These are phyloP conservation scores for Blastocystis sp. DNA, from an alignment of 352 stramenopile genomes.

Conservation along the genomic window DNA sequence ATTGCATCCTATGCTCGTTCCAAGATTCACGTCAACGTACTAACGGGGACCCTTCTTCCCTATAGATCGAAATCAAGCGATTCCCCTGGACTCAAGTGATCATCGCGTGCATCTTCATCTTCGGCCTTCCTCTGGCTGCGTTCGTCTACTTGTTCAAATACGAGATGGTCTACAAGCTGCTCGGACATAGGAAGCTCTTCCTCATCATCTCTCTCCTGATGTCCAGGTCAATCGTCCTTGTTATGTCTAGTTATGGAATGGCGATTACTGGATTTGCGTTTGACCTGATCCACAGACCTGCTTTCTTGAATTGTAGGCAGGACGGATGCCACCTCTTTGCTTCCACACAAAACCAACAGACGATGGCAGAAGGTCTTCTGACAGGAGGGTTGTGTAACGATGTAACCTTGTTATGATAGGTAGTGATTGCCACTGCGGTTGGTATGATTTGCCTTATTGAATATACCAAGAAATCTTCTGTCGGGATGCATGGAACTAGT, in stretches of 20 bases:
- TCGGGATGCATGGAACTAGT: background rate
- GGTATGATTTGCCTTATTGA: background rate
- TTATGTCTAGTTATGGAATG: slow-evolving; percentile 20
- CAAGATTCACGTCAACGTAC: slow-evolving; percentile 37
- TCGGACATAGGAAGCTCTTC: slow-evolving; percentile 1
- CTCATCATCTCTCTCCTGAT: slow-evolving; percentile 10
- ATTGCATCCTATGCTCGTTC: slow-evolving; percentile 41
- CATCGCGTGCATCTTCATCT: slow-evolving; percentile 42
- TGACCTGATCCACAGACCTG: slow-evolving; percentile 49
- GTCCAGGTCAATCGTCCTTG: background rate
- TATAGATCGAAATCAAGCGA: slow-evolving; percentile 56
- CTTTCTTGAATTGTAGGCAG: background rate
- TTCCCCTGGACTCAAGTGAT: slow-evolving; percentile 59
- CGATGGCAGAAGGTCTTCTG: slow-evolving; percentile 20
- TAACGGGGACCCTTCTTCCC: background rate
- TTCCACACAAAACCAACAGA: slow-evolving; percentile 11
- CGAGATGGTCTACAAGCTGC: background rate
- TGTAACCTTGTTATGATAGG: background rate
- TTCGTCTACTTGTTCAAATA: slow-evolving; percentile 45
- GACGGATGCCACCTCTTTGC: slow-evolving; percentile 6
- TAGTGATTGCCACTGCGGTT: background rate
- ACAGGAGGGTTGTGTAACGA: slow-evolving; percentile 10
- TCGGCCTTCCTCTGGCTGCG: slow-evolving; percentile 33
- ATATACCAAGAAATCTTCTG: background rate
- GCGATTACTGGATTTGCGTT: slow-evolving; percentile 38